Evolutionary conservation across 1,284 basidiomycete genomes (phyloP), one percentile per base, ranked within the genome.

Genomic region (Xerocomus nothofagi): DNA sequence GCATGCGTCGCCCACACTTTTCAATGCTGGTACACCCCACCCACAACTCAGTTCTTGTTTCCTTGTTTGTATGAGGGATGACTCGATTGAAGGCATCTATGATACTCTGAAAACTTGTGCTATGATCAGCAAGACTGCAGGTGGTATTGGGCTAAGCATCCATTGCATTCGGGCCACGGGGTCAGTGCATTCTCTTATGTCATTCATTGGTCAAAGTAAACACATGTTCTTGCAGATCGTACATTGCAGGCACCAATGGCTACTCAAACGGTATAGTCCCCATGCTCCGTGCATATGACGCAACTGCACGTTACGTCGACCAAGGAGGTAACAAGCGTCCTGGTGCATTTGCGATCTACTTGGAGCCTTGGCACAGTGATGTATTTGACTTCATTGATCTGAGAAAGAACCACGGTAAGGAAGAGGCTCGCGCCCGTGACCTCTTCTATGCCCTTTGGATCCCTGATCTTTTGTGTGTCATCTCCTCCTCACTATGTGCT

Each of bases 301-400:
- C 97, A 12, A 99, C 97, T 6, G 97, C 97, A 27, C 92, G 97
- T 46, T 99, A 99, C 68, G 97, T 99, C 55, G 97, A 99, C 72
- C 97, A 99, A 71, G 96, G 97, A 56, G 97, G 97, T 43, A 99
- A 99, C 82, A 99, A 99, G 79, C 91, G 97, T 38, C 97, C 97
- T 3, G 97, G 97, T 57, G 97, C 97, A 3, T 98, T 99, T 64
- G 93, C 97, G 27, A 93, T 98, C 70, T 98, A 98, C 74, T 77
- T 98, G 57, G 95, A 98, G 73, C 95, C 95, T 9, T 98, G 95
- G 95, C 96, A 99, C 71, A 84, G 93, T 30, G 97, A 99, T 70
- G 74, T 99, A 61, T 98, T 98, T 62, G 96, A 98, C 59, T 98
- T 99, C 80, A 80, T 99, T 58, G 96, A 99, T 70, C 80, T 99